These are phyloP conservation scores for Ascochyta rabiei DNA, from an alignment of 2,329 filamentous ascomycete species.

Conservation along the genomic window DNA sequence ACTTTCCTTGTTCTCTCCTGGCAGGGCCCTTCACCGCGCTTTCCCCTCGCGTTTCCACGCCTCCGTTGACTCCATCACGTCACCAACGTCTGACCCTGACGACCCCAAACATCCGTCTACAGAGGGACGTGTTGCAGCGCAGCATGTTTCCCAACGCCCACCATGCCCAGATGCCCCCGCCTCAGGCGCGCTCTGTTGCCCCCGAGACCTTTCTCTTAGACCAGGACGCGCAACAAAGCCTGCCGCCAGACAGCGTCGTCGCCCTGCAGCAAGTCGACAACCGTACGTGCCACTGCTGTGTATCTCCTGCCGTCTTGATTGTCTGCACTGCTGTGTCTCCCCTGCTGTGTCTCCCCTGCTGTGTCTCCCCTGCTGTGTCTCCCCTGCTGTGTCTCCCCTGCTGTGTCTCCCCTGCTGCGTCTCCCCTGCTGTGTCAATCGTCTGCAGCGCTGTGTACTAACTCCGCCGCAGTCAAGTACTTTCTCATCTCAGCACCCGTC, in stretches of 20 bases:
- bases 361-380: slow-evolving; percentile 8
- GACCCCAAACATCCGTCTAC: slow-evolving; percentile 36
- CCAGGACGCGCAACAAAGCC: slow-evolving; percentile 92
- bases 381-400: slow-evolving; percentile 10
- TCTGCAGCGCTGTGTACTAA: slow-evolving; percentile 34
- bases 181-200: slow-evolving; percentile 72
- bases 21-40: slow-evolving; percentile 46
- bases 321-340: slow-evolving; percentile 7
- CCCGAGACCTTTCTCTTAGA: slow-evolving; percentile 99
- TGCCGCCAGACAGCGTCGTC: slow-evolving; percentile 95
- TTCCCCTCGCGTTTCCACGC: slow-evolving; percentile 35
- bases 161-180: slow-evolving; percentile 80
- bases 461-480: slow-evolving; percentile 83
- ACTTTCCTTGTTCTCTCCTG: slow-evolving; percentile 45
- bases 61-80: slow-evolving; percentile 5
- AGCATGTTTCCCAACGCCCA: slow-evolving; percentile 62
- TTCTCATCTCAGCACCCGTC: slow-evolving; percentile 96
- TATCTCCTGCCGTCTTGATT: slow-evolving; percentile 5
- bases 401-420: slow-evolving; percentile 4
- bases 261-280: slow-evolving; percentile 98
- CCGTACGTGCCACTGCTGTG: slow-evolving; percentile 63
- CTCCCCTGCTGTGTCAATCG: slow-evolving; percentile 9
- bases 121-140: slow-evolving; percentile 46
- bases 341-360: slow-evolving; percentile 2
- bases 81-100: slow-evolving; percentile 37